Conservation (phyloP, 2,329 filamentous ascomycete genomes). For the Neocucurbitaria cava region DNA sequence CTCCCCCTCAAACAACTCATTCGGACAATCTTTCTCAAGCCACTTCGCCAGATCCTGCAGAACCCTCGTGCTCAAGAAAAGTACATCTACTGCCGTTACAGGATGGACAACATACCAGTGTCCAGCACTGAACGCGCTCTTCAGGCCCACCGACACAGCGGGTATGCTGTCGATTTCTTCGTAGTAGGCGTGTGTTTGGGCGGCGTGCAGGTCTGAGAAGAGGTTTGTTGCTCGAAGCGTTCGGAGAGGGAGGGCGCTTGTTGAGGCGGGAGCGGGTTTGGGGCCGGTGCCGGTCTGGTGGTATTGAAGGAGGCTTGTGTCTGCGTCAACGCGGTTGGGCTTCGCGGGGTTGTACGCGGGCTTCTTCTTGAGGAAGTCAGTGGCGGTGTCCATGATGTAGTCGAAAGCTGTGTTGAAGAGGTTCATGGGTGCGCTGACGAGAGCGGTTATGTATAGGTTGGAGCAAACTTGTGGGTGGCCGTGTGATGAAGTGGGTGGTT, state of each 20-base stretch:
- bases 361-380: neutral
- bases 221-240: neutral
- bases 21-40: conserved; percentile 11
- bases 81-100: conserved; percentile 3
- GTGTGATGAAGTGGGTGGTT: too few relatives aligned
- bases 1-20: conserved; percentile 3
- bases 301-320: neutral
- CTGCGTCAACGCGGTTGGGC: conserved; percentile 8
- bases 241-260: neutral
- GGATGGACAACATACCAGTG: conserved; percentile 22
- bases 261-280: neutral
- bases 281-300: conserved; percentile 1
- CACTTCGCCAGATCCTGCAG: conserved; percentile 11
- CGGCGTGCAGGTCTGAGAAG: neutral
- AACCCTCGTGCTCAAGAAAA: conserved; percentile 8
- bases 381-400: neutral
- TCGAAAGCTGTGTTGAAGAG: neutral
- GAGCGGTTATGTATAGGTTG: neutral
- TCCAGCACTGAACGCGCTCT: conserved; percentile 2
- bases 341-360: neutral
- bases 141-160: conserved; percentile 4
- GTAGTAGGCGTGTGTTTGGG: conserved; percentile 19
- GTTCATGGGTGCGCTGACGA: neutral
- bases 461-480: too few relatives aligned
- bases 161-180: conserved; percentile 21